Conservation (phyloP, 2,329 filamentous ascomycete species). For the Bipolaris sorokiniana region DNA sequence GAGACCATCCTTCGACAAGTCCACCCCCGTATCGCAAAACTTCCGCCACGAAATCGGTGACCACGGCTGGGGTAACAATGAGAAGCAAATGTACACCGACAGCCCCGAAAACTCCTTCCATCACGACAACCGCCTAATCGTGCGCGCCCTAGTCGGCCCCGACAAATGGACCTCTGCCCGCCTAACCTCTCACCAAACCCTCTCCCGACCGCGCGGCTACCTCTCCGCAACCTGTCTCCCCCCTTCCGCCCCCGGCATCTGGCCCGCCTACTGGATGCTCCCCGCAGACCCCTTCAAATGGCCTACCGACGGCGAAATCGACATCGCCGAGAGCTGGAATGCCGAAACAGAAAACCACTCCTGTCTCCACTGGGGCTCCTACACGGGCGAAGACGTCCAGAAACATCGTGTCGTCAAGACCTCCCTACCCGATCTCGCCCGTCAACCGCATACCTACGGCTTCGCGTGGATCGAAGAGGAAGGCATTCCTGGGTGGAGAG, state of each 20-base stretch:
- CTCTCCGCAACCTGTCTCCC: constrained; percentile 59
- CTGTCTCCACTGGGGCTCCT: constrained; percentile 66
- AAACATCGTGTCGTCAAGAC: constrained; percentile 65
- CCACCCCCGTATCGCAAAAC: constrained; percentile 56
- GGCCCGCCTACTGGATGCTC: constrained; percentile 68
- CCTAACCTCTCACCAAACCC: constrained; percentile 60
- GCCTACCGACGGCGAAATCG: constrained; percentile 66
- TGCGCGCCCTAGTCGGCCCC: constrained; percentile 57
- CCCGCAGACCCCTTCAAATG: constrained; percentile 64
- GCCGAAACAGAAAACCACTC: constrained; percentile 61
- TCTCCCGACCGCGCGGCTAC: constrained; percentile 59
- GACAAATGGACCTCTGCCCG: constrained; percentile 62
- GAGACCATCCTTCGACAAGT: constrained; percentile 58
- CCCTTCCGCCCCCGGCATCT: constrained; percentile 63
- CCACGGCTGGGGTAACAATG: constrained; percentile 68
- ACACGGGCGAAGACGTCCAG: constrained; percentile 59
- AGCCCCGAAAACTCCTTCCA: constrained; percentile 61
- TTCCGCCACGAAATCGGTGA: constrained; percentile 63
- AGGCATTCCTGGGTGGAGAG: constrained; percentile 49
- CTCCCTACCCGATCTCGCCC: constrained; percentile 56
- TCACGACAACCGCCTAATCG: constrained; percentile 58
- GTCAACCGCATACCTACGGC: constrained; percentile 58
- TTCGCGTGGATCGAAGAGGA: constrained; percentile 63
- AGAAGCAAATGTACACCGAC: constrained; percentile 64
- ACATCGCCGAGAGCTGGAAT: constrained; percentile 68